These are phyloP conservation scores for Coemansia linderi DNA, from an alignment of 371 early-diverging fungal species.

Conservation along the genomic window DNA sequence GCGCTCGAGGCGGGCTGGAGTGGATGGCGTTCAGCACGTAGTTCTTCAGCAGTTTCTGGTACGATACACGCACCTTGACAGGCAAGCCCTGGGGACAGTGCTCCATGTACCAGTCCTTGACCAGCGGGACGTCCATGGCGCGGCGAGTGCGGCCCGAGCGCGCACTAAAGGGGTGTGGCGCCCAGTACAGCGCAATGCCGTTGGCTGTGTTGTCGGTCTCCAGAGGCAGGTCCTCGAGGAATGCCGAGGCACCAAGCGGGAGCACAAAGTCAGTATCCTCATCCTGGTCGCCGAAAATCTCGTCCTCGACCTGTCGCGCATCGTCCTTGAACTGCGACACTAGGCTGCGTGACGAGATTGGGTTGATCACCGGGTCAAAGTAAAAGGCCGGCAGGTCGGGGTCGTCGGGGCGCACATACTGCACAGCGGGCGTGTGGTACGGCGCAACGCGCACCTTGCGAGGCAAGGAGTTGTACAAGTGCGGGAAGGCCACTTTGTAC, in stretches of 20 bases:
- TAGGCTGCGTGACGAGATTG: slow-evolving; percentile 64
- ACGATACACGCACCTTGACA: slow-evolving; percentile 96
- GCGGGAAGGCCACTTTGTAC: slow-evolving; percentile 98
- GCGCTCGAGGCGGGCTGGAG: slow-evolving; percentile 82
- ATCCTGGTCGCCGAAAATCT: slow-evolving; percentile 85
- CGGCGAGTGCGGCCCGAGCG: slow-evolving; percentile 90
- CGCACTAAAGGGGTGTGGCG: slow-evolving; percentile 96
- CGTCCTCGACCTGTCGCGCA: slow-evolving; percentile 73
- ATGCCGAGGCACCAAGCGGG: slow-evolving; percentile 79
- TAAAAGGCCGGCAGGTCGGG: slow-evolving; percentile 96
- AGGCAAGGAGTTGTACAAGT: slow-evolving; percentile 94
- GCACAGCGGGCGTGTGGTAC: slow-evolving; percentile 93
- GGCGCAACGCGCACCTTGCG: slow-evolving; percentile 87
- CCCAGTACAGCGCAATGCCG: slow-evolving; percentile 95
- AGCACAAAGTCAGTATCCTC: slow-evolving; percentile 77
- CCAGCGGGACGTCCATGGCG: slow-evolving; percentile 92
- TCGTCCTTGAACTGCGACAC: slow-evolving; percentile 51
- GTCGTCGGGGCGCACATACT: slow-evolving; percentile 88
- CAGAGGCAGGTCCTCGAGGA: slow-evolving; percentile 76
- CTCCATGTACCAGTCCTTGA: slow-evolving; percentile 97
- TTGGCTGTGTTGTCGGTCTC: slow-evolving; percentile 90
- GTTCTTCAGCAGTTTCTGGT: slow-evolving; percentile 89
- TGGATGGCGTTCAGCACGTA: slow-evolving; percentile 89
- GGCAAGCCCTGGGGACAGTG: slow-evolving; percentile 92
- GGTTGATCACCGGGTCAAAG: slow-evolving; percentile 95